Percentiles rank a stretch among this genome's conserved stretches.
Evolutionary conservation across 1,139 yeast genomes (phyloP).

Genomic region (Diutina rugosa): DNA sequence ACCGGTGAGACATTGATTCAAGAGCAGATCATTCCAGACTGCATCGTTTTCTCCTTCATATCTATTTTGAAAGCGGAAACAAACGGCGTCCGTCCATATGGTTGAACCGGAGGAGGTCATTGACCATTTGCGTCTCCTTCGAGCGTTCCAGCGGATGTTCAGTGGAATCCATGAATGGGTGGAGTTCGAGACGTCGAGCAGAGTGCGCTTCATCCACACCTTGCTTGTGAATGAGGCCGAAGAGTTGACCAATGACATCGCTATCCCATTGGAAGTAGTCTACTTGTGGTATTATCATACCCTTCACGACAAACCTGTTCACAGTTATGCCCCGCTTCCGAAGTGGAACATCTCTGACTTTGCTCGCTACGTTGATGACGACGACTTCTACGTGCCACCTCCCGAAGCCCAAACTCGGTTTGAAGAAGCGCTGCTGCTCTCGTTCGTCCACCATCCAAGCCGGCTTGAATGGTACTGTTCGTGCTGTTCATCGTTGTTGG

Average conservation of each 20-base stretch:
- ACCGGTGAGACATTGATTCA: not conserved
- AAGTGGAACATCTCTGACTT: not conserved
- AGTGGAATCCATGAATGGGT: not conserved
- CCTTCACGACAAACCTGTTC: not conserved
- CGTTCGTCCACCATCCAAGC: not conserved
- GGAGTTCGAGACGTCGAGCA: not conserved
- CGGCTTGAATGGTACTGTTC: not conserved
- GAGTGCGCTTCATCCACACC: not conserved
- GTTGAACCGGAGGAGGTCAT: not conserved
- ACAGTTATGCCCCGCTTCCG: not conserved
- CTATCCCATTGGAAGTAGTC: not conserved
- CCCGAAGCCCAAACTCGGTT: not conserved
- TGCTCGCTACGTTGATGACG: not conserved
- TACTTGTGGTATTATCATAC: not conserved
- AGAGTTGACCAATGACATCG: not conserved
- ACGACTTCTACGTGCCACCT: not conserved
- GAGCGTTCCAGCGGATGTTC: not conserved
- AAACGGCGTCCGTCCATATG: not conserved
- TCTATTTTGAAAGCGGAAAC: not conserved
- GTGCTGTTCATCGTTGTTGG: not conserved
- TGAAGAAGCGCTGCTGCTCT: not conserved
- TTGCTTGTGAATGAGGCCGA: not conserved
- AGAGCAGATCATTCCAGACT: not conserved
- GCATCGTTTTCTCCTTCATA: not conserved
- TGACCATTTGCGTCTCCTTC: not conserved